Evolutionary conservation across 148 eudicot genomes (phyloP).

Genomic region (Oxyria digyna): DNA sequence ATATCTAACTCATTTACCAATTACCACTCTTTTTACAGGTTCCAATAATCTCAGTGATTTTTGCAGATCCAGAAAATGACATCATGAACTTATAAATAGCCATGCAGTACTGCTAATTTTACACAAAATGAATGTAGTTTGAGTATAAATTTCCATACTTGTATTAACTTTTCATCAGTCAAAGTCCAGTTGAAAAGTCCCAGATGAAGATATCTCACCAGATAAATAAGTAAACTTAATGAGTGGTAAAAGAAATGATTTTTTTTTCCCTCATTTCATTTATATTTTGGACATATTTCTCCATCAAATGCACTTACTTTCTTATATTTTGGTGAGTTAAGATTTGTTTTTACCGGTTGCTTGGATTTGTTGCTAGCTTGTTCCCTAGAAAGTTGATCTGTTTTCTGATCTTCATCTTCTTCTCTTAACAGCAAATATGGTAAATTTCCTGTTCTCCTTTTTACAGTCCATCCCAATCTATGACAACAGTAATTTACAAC

Average conservation of each 20-base stretch:
- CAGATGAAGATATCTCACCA: not conserved
- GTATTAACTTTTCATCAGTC: not conserved
- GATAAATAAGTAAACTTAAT: not conserved
- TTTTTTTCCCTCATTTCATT: not conserved
- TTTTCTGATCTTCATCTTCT: not conserved
- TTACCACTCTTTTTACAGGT: not conserved
- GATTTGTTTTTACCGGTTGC: not conserved
- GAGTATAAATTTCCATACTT: not conserved
- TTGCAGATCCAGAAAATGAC: not conserved
- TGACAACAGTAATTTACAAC: too few species aligned
- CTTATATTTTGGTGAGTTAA: not conserved
- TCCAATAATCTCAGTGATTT: not conserved
- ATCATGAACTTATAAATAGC: not conserved
- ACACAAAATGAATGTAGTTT: not conserved
- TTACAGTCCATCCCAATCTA: not conserved
- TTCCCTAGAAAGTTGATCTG: not conserved
- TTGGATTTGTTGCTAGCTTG: slow-evolving; percentile 1
- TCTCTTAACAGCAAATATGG: not conserved
- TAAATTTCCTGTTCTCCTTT: slow-evolving; percentile 3
- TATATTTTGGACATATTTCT: too few species aligned
- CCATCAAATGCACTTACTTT: too few species aligned
- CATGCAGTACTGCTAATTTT: not conserved
- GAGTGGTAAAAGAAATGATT: not conserved
- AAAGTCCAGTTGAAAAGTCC: not conserved
- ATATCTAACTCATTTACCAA: not conserved